Evolutionary conservation across 2,329 filamentous ascomycete genomes (phyloP), one percentile per base, ranked within the genome.

Genomic region (Xylariaceae sp.): DNA sequence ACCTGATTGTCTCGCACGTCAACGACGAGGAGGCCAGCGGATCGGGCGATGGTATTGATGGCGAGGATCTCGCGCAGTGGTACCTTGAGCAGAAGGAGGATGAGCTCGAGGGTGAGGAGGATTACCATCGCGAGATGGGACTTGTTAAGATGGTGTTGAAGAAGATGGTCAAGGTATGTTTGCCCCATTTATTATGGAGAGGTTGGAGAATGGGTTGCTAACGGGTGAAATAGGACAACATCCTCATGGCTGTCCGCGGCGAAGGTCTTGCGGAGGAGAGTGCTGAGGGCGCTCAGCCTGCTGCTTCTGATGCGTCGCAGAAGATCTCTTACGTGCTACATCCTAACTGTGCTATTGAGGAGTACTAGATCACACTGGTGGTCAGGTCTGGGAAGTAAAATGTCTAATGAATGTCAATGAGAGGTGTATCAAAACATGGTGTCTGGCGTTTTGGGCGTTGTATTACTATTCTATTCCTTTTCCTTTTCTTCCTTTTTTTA

Each of bases 41-140:
- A 9, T 83, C 79, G 0, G 90, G 90, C 47, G 90, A 96, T 66
- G 94, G 94, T 58, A 87, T 97, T 9, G 88, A 92, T 61, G 87
- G 90, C 66, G 88, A 96, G 56, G 87, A 88, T 50, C 80, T 99
- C 37, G 76, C 95, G 37, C 77, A 90, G 54, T 96, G 92, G 91
- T 99, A 96, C 73, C 80, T 97, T 18, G 93, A 97, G 76, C 87
- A 93, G 75, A 89, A 89, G 68, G 94, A 99, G 74, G 83, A 86
- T 15, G 88, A 95, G 70, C 77, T 99, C 60, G 82, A 88, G 42
- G 88, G 79, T 48, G 88, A 95, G 73, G 91, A 96, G 58, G 90
- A 92, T 67, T 82, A 96, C 70, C 83, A 92, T 71, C 79, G 77
- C 13, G 92, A 97, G 60, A 62, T 70, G 63, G 62, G 55, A 6